These are phyloP conservation scores for Fusarium dimerum DNA, from an alignment of 2,329 filamentous ascomycete genomes.

Conservation along the genomic window DNA sequence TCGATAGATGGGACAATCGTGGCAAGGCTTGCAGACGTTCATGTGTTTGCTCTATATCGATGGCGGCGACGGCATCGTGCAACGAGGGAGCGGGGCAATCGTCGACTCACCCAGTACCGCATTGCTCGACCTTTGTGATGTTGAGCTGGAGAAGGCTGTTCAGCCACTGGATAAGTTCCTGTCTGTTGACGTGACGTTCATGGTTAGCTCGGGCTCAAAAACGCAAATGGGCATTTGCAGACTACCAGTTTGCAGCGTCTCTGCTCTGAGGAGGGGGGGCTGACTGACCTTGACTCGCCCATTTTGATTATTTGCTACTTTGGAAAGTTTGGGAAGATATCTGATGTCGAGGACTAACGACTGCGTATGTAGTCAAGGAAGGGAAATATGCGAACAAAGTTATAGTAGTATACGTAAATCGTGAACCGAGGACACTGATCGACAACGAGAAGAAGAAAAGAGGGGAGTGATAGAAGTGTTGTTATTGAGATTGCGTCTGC, in stretches of 20 bases:
- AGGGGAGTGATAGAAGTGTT: background rate
- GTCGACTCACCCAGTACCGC: conserved; percentile 80
- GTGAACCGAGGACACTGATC: background rate
- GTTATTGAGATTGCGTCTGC: conserved; percentile 24
- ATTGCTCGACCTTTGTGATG: conserved; percentile 98
- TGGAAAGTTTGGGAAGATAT: conserved; percentile 15
- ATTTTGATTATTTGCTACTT: conserved; percentile 38
- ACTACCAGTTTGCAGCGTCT: conserved; percentile 1
- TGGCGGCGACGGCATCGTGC: conserved; percentile 21
- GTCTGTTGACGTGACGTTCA: conserved; percentile 56
- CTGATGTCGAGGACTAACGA: background rate
- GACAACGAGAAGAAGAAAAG: conserved; percentile 7
- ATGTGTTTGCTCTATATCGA: conserved; percentile 10
- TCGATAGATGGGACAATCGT: background rate
- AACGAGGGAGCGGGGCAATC: conserved; percentile 36
- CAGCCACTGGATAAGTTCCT: conserved; percentile 94
- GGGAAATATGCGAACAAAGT: background rate
- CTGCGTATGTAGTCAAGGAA: background rate
- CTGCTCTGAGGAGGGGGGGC: conserved; percentile 2
- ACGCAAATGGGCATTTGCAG: background rate
- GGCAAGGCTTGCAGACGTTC: conserved; percentile 15
- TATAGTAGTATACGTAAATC: background rate
- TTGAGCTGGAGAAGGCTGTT: conserved; percentile 98
- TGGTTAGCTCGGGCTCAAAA: conserved; percentile 18
- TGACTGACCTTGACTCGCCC: conserved; percentile 49